These are phyloP conservation scores for Metschnikowia santaceciliae DNA, from an alignment of 805 yeast genomes.

Conservation along the genomic window DNA sequence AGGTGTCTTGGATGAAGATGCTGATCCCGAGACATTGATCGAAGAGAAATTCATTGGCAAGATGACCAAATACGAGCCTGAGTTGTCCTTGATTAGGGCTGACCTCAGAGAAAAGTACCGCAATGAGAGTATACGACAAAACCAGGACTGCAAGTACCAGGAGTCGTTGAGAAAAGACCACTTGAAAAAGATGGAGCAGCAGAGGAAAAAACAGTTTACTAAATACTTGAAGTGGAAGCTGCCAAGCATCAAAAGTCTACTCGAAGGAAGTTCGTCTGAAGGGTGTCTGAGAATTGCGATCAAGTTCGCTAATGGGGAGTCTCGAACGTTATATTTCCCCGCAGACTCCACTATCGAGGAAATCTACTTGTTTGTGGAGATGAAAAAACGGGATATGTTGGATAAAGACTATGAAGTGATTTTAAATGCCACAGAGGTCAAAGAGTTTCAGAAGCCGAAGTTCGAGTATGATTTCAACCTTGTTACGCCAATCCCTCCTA, in stretches of 20 bases:
- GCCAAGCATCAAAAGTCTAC: conserved; percentile 26
- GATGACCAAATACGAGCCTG: conserved; percentile 57
- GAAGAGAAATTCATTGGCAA: conserved; percentile 40
- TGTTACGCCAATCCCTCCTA: conserved; percentile 38
- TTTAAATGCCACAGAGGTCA: conserved; percentile 22
- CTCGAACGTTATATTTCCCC: conserved; percentile 42
- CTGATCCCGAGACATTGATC: conserved; percentile 27
- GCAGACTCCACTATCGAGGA: conserved; percentile 26
- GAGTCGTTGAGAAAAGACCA: conserved; percentile 67
- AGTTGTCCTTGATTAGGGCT: conserved; percentile 53
- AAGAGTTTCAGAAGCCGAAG: conserved; percentile 21
- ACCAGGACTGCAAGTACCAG: conserved; percentile 77
- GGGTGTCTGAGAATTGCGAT: conserved; percentile 62
- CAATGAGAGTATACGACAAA: conserved; percentile 54
- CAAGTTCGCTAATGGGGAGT: conserved; percentile 57
- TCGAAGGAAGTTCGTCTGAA: conserved; percentile 9
- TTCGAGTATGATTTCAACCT: conserved; percentile 30
- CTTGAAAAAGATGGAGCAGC: conserved; percentile 36
- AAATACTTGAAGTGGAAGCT: conserved; percentile 33
- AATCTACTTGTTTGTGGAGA: conserved; percentile 33
- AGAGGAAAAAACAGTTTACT: conserved; percentile 29
- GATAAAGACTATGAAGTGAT: conserved; percentile 14
- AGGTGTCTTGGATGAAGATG: conserved; percentile 50
- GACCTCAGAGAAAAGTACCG: conserved; percentile 60
- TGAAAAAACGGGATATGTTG: conserved; percentile 40